A percentile compares a stretch with the other conserved stretches of the same genome.
phyloP scores from a whole-genome alignment of 2,329 filamentous ascomycete species.

The Alternaria arborescens region DNA sequence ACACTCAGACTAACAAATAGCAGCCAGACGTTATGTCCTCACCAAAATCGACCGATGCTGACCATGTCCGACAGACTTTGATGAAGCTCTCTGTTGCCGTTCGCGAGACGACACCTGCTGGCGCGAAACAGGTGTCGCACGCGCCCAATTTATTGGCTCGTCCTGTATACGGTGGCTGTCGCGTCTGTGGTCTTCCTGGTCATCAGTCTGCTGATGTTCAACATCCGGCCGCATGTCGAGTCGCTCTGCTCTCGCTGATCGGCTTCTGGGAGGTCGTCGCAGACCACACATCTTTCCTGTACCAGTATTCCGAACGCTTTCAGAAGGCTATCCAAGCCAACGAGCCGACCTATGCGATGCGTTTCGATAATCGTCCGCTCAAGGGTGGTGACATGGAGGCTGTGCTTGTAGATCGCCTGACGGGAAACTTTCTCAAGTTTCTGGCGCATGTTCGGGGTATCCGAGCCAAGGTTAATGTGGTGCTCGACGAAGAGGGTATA shows the following conservation, averaged over 20 bases:
- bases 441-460: constrained; percentile 21
- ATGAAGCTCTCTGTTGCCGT: constrained; percentile 20
- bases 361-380: constrained; percentile 15
- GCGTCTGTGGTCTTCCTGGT: constrained; percentile 31
- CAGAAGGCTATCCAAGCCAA: constrained; percentile 18
- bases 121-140: constrained; percentile 21
- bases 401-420: constrained; percentile 27
- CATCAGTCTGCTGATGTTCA: constrained; percentile 23
- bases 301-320: constrained; percentile 24
- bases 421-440: constrained; percentile 32
- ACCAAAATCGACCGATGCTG: not conserved
- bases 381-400: constrained; percentile 20
- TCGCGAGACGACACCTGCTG: constrained; percentile 28
- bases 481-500: constrained; percentile 17
- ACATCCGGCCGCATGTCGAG: constrained; percentile 19
- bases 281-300: constrained; percentile 18
- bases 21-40: constrained; percentile 15
- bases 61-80: constrained; percentile 15
- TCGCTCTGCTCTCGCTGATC: constrained; percentile 23
- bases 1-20: not conserved
- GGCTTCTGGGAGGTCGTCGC: constrained; percentile 31
- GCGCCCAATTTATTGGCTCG: constrained; percentile 31
- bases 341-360: constrained; percentile 30
- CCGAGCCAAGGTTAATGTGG: constrained; percentile 19
- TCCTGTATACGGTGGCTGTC: constrained; percentile 20